Base-by-base conservation (phyloP, 352 stramenopile genomes). In the Phytopythium chamaehyphon region DNA sequence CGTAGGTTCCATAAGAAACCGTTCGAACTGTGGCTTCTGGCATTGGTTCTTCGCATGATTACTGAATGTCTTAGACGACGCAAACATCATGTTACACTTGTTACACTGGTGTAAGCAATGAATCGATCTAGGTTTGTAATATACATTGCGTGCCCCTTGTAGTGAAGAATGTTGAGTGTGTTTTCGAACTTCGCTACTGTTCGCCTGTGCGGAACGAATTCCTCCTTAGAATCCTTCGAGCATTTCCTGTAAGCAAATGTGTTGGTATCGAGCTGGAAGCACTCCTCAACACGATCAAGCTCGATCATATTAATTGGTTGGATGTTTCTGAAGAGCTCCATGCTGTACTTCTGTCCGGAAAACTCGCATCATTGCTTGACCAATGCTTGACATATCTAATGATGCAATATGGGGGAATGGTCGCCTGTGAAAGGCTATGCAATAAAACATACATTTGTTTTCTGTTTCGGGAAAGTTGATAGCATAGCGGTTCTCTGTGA, bases 81-180 rank as follows among this genome's bases (percentile, higher is more conserved):
- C 21, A 49, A 69, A 69, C 1, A 64, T n/a, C 42, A 50, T 58
- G 39, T 48, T 39, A 55, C 56, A 63, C 35, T 47, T 48, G 11
- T 24, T 23, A 48, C 57, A 11, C 22, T 39, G 46, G 54, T 40
- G 9, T 57, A 58, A 11, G 22, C 23, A 2, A 54, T 16, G 24
- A 63, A 28, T 22, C 22, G 26, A 28, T 54, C 38, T n/a, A 57
- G 15, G 16, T 44, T 22, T 33, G 56, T 45, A 18, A 69, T 64
- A 43, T 69, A 69, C 33, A 69, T 55, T 18, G 61, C 61, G 40
- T 69, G 61, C 6, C 43, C 45, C 2, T 59, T 14, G 22, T 68
- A 39, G 21, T 23, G 28, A 1, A 47, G 39, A 51, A 63, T 58
- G 31, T 64, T 65, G 37, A 65, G 46, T 15, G 28, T 62, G n/a